Evolutionary conservation across 2,329 filamentous ascomycete genomes (phyloP).

Genomic region (Ophiostoma ips): DNA sequence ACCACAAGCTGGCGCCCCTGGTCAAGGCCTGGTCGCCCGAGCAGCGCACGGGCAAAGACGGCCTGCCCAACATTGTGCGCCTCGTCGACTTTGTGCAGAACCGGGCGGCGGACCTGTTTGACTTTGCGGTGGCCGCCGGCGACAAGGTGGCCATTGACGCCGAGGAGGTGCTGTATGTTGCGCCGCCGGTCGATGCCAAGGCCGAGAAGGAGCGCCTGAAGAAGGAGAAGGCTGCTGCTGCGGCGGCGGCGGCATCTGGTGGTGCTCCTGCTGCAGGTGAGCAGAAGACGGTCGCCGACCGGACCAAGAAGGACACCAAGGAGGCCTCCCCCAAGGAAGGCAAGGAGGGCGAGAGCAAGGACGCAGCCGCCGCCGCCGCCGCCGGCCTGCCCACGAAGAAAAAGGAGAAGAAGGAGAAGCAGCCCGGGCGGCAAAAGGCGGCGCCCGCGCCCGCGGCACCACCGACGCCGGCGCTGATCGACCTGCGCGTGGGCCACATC

Average conservation of each 20-base stretch:
- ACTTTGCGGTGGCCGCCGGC: conserved; percentile 50
- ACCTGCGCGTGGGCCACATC: conserved; percentile 93
- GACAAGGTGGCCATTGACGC: conserved; percentile 70
- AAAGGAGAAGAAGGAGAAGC: conserved; percentile 87
- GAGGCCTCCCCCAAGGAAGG: conserved; percentile 38
- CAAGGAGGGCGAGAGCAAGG: conserved; percentile 8
- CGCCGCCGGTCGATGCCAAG: conserved; percentile 80
- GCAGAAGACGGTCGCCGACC: conserved; percentile 39
- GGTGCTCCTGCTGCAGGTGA: conserved; percentile 29
- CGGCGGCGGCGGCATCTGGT: conserved; percentile 38
- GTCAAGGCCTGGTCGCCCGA: conserved; percentile 72
- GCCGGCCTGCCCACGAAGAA: conserved; percentile 28
- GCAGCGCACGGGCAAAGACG: conserved; percentile 78
- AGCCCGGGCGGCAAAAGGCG: conserved; percentile 44
- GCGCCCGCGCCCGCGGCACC: conserved; percentile 60
- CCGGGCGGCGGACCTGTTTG: conserved; percentile 54
- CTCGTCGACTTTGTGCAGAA: conserved; percentile 94
- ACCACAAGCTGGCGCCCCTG: conserved; percentile 60
- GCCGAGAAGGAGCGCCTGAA: conserved; percentile 93
- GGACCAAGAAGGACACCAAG: conserved; percentile 41
- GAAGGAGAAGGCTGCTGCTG: conserved; percentile 80
- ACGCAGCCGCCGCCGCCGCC: conserved; percentile 21
- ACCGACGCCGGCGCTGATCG: conserved; percentile 73
- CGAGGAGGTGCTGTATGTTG: conserved; percentile 71
- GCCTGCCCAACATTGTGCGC: conserved; percentile 81